Base-by-base conservation (phyloP, 345 rosid genomes). In the Lepidium aucheri region DNA sequence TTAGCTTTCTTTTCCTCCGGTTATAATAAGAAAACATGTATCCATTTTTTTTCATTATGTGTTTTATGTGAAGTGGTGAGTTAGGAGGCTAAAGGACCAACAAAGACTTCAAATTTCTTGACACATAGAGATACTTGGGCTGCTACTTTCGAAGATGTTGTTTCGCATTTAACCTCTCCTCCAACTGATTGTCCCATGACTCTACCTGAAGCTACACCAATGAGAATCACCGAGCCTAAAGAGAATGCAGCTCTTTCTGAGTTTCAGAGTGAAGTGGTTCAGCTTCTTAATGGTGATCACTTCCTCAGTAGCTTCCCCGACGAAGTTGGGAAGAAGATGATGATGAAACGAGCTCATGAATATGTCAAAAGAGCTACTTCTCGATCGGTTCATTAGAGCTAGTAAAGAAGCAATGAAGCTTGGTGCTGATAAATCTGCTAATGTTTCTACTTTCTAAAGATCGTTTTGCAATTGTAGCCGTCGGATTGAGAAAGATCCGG, bases 61-160 rank as follows among this genome's bases (percentile, higher is more conserved):
- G n/a, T n/a, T n/a, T n/a, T n/a, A n/a, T n/a, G n/a, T n/a, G n/a
- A n/a, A n/a, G n/a, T n/a, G n/a, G n/a, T n/a, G n/a, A n/a, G n/a
- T n/a, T n/a, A n/a, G n/a, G n/a, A n/a, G n/a, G n/a, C n/a, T n/a
- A n/a, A n/a, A n/a, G n/a, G n/a, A n/a, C n/a, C n/a, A n/a, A n/a
- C n/a, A n/a, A n/a, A n/a, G n/a, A n/a, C 82, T 35, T 90, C 99
- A 36, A 90, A 88, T 69, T 94, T 84, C 84, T 81, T 94, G 43
- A 94, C 99, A 45, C 89, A 85, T 68, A 80, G 99, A 70, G 99
- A 94, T 79, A 96, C 99, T 57, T 90, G 99, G 99, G 99, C 99
- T 0, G 89, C 86, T 46, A 90, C 96, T 17, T 90, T 94, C 18
- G 97, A 94, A 78, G 85, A 77, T 13, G 88, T 94, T 26, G 78